Conservation (phyloP, 2,329 filamentous ascomycete genomes). For the Colletotrichum cuscutae region DNA sequence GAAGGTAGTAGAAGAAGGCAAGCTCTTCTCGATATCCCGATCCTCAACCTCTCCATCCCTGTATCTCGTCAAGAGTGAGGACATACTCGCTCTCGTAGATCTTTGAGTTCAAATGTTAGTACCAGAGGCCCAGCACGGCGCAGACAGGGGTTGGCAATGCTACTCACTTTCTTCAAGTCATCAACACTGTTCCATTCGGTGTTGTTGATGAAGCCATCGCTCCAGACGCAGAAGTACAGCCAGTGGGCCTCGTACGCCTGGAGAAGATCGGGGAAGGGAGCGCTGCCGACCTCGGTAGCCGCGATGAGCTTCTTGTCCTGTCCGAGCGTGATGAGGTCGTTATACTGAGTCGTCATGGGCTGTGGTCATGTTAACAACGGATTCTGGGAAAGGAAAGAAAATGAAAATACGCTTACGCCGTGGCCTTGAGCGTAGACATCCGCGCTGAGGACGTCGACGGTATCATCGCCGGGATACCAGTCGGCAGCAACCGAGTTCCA, state of each 20-base stretch:
- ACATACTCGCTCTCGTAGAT: slow-evolving; percentile 46
- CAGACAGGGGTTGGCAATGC: fast-evolving
- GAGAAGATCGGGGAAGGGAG: slow-evolving; percentile 53
- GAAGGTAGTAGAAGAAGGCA: not conserved
- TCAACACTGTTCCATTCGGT: slow-evolving; percentile 52
- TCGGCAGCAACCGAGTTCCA: slow-evolving; percentile 57
- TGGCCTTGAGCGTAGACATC: slow-evolving; percentile 58
- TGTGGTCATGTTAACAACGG: slow-evolving; percentile 28
- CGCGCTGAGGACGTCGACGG: slow-evolving; percentile 57
- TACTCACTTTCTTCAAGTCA: slow-evolving; percentile 47
- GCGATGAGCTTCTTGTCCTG: slow-evolving; percentile 59
- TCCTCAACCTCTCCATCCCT: slow-evolving; percentile 42
- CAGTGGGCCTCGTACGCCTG: slow-evolving; percentile 57
- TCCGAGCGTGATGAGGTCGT: slow-evolving; percentile 53
- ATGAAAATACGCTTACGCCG: slow-evolving; percentile 45
- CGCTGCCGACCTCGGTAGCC: slow-evolving; percentile 57
- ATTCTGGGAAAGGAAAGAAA: no score
- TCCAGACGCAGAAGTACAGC: slow-evolving; percentile 60
- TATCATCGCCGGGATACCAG: slow-evolving; percentile 59
- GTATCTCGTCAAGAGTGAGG: slow-evolving; percentile 47
- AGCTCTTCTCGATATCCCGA: not conserved
- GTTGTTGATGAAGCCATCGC: slow-evolving; percentile 54
- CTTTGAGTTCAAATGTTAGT: slow-evolving; percentile 29
- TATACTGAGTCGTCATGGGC: slow-evolving; percentile 55
- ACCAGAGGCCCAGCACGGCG: fast-evolving